Conservation (phyloP, 805 yeast genomes). For the Ogataea kodamae region DNA sequence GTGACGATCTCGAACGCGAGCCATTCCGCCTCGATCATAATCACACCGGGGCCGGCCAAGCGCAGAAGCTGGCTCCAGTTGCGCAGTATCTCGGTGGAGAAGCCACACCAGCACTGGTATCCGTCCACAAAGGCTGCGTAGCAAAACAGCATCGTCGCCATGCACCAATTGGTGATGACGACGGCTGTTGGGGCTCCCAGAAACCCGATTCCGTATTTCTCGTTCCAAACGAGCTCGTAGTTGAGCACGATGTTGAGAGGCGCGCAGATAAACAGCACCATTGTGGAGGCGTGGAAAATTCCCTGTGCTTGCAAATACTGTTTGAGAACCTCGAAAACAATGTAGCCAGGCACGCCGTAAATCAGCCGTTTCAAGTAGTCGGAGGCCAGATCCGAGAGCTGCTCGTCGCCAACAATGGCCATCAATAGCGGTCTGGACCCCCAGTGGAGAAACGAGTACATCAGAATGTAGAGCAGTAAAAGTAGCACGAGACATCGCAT, state of each 20-base stretch:
- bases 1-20: conserved; percentile 56
- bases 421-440: conserved; percentile 32
- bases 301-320: conserved; percentile 58
- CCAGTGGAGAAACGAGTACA: conserved; percentile 40
- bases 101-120: conserved; percentile 52
- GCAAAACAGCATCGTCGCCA: conserved; percentile 44
- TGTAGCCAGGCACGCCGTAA: conserved; percentile 55
- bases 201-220: conserved; percentile 47
- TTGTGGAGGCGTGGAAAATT: conserved; percentile 53
- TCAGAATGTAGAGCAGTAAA: conserved; percentile 35
- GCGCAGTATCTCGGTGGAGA: conserved; percentile 38
- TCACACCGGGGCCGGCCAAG: conserved; percentile 52
- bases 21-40: conserved; percentile 61
- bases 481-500: conserved; percentile 50
- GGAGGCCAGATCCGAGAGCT: conserved; percentile 46
- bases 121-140: conserved; percentile 42
- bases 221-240: conserved; percentile 42
- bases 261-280: conserved; percentile 50
- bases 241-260: conserved; percentile 51
- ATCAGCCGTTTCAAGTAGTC: conserved; percentile 44
- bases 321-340: conserved; percentile 53
- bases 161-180: conserved; percentile 53
- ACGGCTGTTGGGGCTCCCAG: conserved; percentile 60
- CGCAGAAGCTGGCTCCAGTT: conserved; percentile 43
- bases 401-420: conserved; percentile 43